Evolutionary conservation across 108 stramenopile species (phyloP), one percentile per base, ranked within the genome.

Genomic region (Fistulifera solaris): DNA sequence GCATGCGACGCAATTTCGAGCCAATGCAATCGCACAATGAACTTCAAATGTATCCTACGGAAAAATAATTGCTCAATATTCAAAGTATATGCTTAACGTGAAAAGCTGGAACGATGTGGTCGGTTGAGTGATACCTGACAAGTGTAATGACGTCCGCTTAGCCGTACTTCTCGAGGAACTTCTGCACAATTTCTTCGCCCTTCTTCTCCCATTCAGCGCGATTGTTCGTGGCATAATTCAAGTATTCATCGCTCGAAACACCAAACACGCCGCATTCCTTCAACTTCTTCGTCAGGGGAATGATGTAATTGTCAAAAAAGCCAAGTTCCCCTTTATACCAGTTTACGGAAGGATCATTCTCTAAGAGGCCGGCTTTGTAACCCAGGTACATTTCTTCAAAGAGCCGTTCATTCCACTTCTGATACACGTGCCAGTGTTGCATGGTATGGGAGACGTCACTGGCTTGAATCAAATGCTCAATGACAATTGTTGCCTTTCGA

Each of bases 221-320:
- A 19, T 57, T 57, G 14, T 19, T 42, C 5, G 19, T 21, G 14
- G 56, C 56, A 15, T 57, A 57, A 43, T 57, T 57, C 22, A 44
- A 24, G 23, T 57, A 57, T 19, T 57, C 56, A 27, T 57, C 56
- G 22, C 56, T 57, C 21, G 56, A 57, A 22, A 57, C 56, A 19
- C 73, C 73, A 26, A 74, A 74, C 5, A 70, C 68, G 27, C 73
- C 68, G 40, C 73, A 69, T 16, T 38, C 40, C 59, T 66, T 67
- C 64, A 74, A 42, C 53, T 74, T 74, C n/a, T 50, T 61, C 48
- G 73, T 18, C 38, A 74, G 63, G 1, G 73, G 73, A 41, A 74
- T 61, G 26, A 74, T 70, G 21, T 66, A 70, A 52, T 56, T 48
- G 13, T 58, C 46, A 27, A 74, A 70, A 27, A 74, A 74, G 1